Evolutionary conservation across 768 basidiomycete species (phyloP), one percentile per base, ranked within the genome.

Genomic region (Macrolepiota dolichaula): DNA sequence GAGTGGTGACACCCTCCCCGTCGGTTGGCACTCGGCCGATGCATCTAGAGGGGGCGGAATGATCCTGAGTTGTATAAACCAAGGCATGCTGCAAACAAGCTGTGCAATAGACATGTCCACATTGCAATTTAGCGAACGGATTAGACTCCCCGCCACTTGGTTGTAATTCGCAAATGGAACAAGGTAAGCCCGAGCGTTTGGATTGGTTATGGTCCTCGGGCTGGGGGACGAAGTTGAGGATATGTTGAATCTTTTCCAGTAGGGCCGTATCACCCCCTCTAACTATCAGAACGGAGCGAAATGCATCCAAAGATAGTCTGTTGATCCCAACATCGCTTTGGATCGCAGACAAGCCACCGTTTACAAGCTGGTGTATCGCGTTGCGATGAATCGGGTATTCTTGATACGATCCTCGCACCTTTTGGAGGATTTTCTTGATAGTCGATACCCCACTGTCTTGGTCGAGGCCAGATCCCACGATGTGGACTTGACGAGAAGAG

Each of bases 21-120:
- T 57, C 62, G 10, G 35, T 58, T 7, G 22, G 25, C 4, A 55
- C 60, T 47, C 53, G 64, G 24, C 73, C 78, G 38, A 85, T 68
- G 65, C 83, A 85, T 51, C 59, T 69, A 22, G 78, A 66, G 5
- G 70, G 68, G 40, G 66, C 65, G 24, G 70, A 68, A 13, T 70
- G 70, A 6, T 70, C 66, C 24, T 73, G 68, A 15, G 71, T 64
- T 2, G 70, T 66, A 4, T 73, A 70, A 42, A 66, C 67, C 46
- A 85, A 69, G 57, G 79, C 75, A 59, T 78, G 73, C 62, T 76
- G 72, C 54, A 86, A 72, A 68, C 85, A 87, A 9, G 68, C 36
- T 29, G 63, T 72, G 71, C 86, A 86, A 67, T 85, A 86, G 24
- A 65, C 64, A 68, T 87, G 85, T 17, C 74, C 74, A 68, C 86